Conservation (phyloP, 805 yeast species). For the Saturnispora serradocipensis region DNA sequence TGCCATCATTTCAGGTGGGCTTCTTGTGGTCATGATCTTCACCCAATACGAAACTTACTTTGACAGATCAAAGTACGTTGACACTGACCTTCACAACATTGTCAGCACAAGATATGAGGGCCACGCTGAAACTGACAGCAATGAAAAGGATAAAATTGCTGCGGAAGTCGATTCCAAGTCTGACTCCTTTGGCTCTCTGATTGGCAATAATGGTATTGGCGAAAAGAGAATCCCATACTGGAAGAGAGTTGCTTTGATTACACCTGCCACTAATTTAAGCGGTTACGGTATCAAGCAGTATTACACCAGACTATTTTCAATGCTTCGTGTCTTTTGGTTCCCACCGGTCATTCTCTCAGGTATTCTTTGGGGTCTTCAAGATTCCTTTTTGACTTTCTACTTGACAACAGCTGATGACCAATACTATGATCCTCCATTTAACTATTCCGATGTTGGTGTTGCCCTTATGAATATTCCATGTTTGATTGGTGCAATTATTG, state of each 20-base stretch:
- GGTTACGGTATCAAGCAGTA: slow-evolving; percentile 66
- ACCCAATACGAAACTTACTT: slow-evolving; percentile 66
- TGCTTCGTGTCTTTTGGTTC: slow-evolving; percentile 48
- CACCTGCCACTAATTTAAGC: slow-evolving; percentile 48
- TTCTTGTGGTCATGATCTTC: slow-evolving; percentile 44
- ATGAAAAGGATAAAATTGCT: slow-evolving; percentile 5
- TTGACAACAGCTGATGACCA: slow-evolving; percentile 63
- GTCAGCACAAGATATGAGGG: slow-evolving; percentile 4
- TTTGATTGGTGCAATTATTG: slow-evolving; percentile 54
- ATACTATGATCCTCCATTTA: slow-evolving; percentile 59
- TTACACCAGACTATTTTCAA: slow-evolving; percentile 37
- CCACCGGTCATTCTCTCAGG: slow-evolving; percentile 63
- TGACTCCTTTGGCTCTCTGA: slow-evolving; percentile 2
- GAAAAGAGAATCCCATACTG: slow-evolving; percentile 37
- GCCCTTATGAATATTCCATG: slow-evolving; percentile 72
- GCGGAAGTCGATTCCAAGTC: slow-evolving; percentile 5
- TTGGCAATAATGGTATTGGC: slow-evolving; percentile 30
- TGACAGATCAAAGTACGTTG: slow-evolving; percentile 39
- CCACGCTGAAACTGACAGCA: background rate
- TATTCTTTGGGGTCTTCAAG: slow-evolving; percentile 74
- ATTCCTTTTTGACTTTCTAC: slow-evolving; percentile 66
- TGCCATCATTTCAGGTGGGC: slow-evolving; percentile 53
- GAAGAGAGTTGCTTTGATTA: slow-evolving; percentile 39
- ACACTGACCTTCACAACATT: slow-evolving; percentile 1
- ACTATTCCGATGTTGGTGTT: slow-evolving; percentile 55